Evolutionary conservation across 306 rosid species (phyloP).

Genomic region (Senna tora): DNA sequence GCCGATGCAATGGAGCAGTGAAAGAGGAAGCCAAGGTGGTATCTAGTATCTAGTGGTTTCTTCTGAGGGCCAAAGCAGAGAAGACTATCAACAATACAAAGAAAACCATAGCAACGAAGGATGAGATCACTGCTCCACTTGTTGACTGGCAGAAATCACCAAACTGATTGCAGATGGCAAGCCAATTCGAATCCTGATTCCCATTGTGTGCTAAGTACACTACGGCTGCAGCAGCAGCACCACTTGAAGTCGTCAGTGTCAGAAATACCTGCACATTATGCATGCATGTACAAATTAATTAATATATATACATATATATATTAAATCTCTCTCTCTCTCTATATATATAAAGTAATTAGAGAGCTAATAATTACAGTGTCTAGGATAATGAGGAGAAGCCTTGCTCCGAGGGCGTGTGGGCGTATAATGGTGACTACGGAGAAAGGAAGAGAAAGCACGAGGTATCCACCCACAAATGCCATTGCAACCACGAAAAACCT

Average conservation of each 20-base stretch:
- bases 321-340: neutral
- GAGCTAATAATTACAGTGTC: conserved; percentile 59
- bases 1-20: too few relatives aligned
- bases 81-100: conserved; percentile 57
- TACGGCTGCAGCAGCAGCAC: conserved; percentile 75
- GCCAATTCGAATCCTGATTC: conserved; percentile 79
- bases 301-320: neutral
- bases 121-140: conserved; percentile 77
- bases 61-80: conserved; percentile 58
- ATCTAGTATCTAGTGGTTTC: neutral
- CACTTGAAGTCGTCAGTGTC: conserved; percentile 67
- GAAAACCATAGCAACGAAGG: conserved; percentile 56
- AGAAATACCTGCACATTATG: conserved; percentile 58
- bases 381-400: conserved; percentile 68
- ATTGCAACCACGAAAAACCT: conserved; percentile 85
- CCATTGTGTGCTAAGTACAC: conserved; percentile 90
- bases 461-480: conserved; percentile 81
- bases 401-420: conserved; percentile 67
- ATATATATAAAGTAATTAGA: neutral
- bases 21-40: too few relatives aligned
- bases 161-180: conserved; percentile 83
- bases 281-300: neutral
- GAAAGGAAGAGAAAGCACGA: conserved; percentile 81
- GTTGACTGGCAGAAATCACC: conserved; percentile 67
- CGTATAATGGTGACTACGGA: conserved; percentile 73